Percentiles rank a stretch among this genome's conserved stretches.
phyloP scores from a whole-genome alignment of 1,139 yeast genomes.

The Candida labiduridarum region DNA sequence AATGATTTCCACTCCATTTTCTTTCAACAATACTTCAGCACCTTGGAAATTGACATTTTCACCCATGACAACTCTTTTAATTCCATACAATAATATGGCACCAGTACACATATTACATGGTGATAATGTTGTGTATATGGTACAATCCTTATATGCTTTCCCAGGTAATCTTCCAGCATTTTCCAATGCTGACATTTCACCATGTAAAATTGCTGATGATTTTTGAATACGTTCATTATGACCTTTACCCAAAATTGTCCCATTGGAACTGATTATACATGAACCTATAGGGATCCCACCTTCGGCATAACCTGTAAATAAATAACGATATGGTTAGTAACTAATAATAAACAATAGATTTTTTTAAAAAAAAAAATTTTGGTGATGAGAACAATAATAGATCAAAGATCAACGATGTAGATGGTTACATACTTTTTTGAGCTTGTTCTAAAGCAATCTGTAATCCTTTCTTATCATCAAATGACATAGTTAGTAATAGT shows the following conservation, averaged over 20 bases:
- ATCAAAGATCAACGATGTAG: neutral
- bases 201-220: constrained; percentile 79
- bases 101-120: constrained; percentile 97
- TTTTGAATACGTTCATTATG: constrained; percentile 89
- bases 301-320: constrained; percentile 69
- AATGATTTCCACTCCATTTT: constrained; percentile 74
- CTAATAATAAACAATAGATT: no score
- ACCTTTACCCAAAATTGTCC: constrained; percentile 80
- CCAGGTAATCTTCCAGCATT: constrained; percentile 86
- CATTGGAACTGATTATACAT: constrained; percentile 71
- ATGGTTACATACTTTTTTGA: constrained; percentile 45
- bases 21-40: constrained; percentile 67
- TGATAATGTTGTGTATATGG: constrained; percentile 87
- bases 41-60: constrained; percentile 83
- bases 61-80: constrained; percentile 83
- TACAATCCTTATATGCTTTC: constrained; percentile 64
- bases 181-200: constrained; percentile 86
- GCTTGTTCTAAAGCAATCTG: constrained; percentile 77
- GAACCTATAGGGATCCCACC: constrained; percentile 96
- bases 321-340: no score
- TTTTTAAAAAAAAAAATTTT: neutral
- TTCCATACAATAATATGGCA: constrained; percentile 84
- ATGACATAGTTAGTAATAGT: constrained; percentile 36
- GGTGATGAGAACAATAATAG: neutral
- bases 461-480: constrained; percentile 67